phyloP scores from a whole-genome alignment of 331 rosid species.

The Telfairia occidentalis region DNA sequence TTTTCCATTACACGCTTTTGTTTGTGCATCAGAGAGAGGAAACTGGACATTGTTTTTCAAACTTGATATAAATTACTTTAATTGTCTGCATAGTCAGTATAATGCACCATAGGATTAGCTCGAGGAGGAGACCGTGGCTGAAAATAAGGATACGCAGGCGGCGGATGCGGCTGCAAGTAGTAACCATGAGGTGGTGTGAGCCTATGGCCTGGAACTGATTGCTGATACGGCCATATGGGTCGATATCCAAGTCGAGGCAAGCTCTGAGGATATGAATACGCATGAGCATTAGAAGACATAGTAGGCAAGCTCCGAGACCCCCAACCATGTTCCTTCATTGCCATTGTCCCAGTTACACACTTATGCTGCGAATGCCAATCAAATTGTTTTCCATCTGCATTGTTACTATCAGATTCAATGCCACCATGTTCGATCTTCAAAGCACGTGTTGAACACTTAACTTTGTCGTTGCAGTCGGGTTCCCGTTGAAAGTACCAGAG shows the following conservation, averaged over 20 bases:
- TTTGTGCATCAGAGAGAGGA: background rate
- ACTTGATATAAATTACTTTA: background rate
- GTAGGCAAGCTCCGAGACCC: background rate
- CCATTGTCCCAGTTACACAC: background rate
- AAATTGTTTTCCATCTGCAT: background rate
- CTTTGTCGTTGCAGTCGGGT: background rate
- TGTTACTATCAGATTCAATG: background rate
- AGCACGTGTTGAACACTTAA: background rate
- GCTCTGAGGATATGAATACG: background rate
- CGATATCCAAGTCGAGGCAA: background rate
- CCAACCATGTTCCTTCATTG: background rate
- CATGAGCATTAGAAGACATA: background rate
- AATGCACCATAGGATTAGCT: conserved; percentile 8
- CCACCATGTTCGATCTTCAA: background rate
- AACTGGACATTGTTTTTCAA: background rate
- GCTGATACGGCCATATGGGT: background rate
- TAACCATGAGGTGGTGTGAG: conserved; percentile 1
- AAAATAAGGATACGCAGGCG: background rate
- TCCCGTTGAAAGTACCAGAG: conserved; percentile 2
- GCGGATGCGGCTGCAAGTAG: background rate
- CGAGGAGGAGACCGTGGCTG: background rate
- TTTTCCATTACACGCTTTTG: background rate
- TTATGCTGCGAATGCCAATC: background rate
- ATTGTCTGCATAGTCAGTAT: conserved; percentile 5
- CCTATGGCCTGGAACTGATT: background rate